Base-by-base conservation (phyloP, 768 basidiomycete genomes). In the Panellus pusillus region DNA sequence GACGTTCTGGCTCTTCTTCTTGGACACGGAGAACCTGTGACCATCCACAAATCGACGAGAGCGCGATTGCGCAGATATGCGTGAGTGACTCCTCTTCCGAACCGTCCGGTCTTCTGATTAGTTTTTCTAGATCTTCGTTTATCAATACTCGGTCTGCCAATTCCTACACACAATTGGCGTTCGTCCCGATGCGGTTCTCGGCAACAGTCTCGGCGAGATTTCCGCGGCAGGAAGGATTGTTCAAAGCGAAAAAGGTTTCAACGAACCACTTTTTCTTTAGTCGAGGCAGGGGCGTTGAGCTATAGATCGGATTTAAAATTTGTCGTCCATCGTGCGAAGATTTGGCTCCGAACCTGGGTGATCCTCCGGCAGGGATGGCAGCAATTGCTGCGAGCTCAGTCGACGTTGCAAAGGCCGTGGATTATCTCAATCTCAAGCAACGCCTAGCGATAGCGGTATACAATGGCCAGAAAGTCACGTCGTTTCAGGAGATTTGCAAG, bases 201-300 rank as follows among this genome's bases (percentile, higher is more conserved):
- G 71, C 1, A 70, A 74, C 51, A 72, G 70, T 50, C 61, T 74
- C 5, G 72, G 72, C 27, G 72, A 74, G 54, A 68, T 74, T 52
- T 67, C 70, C 11, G 71, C 69, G 12, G 66, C 70, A 42, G 72
- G 72, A 37, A n/a, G 68, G 20, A 11, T 9, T 29, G 32, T 24
- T 6, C 36, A 9, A 47, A 20, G 13, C 9, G 24, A 24, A 20
- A n/a, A 6, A 8, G 47, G 9, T 2, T 20, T 14, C 8, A 6
- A 6, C 24, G 2, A n/a, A 31, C 24, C 44, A 6, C 38, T 48
- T 14, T 45, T 53, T 35, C 49, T 27, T 28, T 37, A 72, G 71
- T 71, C 8, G 49, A 63, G 45, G 68, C 68, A 29, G 64, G 64
- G 1, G 67, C 64, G 9, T 60, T 71, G 47, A 64, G 53, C 19